phyloP scores from a whole-genome alignment of 805 yeast species.

The Sungouiozyma intestinalis region DNA sequence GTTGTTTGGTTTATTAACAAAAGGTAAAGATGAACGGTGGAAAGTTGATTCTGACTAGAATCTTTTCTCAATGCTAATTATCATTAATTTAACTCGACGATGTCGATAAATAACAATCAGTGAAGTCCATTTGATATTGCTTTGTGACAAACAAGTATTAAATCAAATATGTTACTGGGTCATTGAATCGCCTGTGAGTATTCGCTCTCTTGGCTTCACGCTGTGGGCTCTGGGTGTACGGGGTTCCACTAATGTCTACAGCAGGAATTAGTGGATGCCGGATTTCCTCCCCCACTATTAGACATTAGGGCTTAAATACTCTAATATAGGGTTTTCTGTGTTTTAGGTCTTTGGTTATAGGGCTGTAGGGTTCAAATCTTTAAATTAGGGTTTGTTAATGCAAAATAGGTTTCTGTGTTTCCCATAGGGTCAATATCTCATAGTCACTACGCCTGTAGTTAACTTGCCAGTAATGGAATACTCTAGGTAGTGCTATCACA shows the following conservation, averaged over 20 bases:
- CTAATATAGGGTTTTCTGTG: constrained; percentile 1
- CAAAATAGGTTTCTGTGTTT: constrained; percentile 12
- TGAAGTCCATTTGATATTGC: neutral
- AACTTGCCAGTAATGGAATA: constrained; percentile 25
- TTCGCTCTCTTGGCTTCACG: too few relatives aligned
- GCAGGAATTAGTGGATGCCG: neutral
- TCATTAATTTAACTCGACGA: neutral
- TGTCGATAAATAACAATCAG: neutral
- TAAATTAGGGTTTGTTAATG: constrained; percentile 3
- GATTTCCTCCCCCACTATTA: neutral
- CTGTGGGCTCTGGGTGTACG: neutral
- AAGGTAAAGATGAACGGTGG: too few relatives aligned
- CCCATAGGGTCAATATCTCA: constrained; percentile 14
- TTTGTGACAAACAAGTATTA: neutral
- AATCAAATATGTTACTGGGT: neutral
- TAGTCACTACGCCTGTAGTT: constrained; percentile 14
- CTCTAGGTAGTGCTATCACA: constrained; percentile 17
- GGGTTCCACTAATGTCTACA: neutral
- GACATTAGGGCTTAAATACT: too few relatives aligned
- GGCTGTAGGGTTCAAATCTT: neutral
- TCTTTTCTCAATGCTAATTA: neutral
- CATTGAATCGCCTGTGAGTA: too few relatives aligned
- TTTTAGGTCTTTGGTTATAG: neutral
- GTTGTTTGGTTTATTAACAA: too few relatives aligned
- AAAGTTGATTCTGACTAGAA: neutral